Conservation (phyloP, 1,284 basidiomycete species). For the Inonotus obliquus region DNA sequence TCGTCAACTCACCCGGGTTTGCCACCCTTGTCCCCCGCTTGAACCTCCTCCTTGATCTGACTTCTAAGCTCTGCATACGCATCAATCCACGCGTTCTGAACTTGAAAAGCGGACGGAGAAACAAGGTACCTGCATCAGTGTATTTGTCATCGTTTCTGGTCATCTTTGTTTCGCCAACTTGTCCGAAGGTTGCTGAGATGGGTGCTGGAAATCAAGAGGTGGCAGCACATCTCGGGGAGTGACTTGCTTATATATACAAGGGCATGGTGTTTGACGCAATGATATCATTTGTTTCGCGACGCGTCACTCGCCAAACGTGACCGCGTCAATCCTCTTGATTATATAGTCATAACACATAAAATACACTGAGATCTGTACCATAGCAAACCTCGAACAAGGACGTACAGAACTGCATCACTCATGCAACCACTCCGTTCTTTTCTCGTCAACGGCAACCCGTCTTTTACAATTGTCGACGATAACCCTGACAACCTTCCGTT, state of each 20-base stretch:
- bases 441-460: neutral
- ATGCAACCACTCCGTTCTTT: constrained; percentile 1
- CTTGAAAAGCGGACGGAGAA: neutral
- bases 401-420: too few relatives aligned
- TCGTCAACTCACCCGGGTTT: constrained; percentile 11
- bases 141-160: constrained; percentile 18
- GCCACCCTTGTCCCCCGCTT: constrained; percentile 15
- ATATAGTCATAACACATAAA: too few relatives aligned
- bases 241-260: neutral
- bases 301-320: neutral
- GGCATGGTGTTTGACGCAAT: neutral
- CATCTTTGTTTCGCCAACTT: neutral
- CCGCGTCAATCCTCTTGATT: neutral
- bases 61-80: constrained; percentile 10
- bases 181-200: neutral
- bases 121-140: constrained; percentile 15
- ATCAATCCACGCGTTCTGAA: neutral
- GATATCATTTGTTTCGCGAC: neutral
- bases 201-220: neutral
- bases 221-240: neutral
- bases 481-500: neutral
- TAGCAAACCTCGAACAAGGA: too few relatives aligned
- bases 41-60: constrained; percentile 15
- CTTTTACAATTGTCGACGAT: neutral
- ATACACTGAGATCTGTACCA: too few relatives aligned